Conservation (phyloP, 2,329 filamentous ascomycete species). For the Tolypocladium tundrense region DNA sequence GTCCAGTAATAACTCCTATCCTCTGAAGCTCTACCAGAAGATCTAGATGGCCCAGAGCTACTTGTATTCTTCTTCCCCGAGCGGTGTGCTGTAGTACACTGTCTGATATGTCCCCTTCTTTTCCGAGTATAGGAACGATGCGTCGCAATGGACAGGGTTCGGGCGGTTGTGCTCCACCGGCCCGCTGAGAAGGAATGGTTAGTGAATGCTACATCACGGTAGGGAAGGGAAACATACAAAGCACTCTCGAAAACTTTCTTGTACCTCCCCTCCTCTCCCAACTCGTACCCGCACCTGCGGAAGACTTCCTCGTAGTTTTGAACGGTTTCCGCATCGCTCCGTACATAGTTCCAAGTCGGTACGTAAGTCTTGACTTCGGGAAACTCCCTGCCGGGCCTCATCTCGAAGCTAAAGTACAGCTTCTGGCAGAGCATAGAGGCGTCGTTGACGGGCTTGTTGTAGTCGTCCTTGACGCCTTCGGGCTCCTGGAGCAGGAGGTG, state of each 20-base stretch:
- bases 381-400: constrained; percentile 3
- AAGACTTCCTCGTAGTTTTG: constrained; percentile 7
- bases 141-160: constrained; percentile 5
- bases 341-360: constrained; percentile 8
- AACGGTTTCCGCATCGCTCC: constrained; percentile 7
- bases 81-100: constrained; percentile 5
- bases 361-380: constrained; percentile 7
- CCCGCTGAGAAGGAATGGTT: not conserved
- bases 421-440: constrained; percentile 2
- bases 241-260: constrained; percentile 5
- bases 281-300: constrained; percentile 1
- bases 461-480: constrained; percentile 4
- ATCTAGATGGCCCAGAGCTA: not conserved
- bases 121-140: constrained; percentile 4
- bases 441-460: constrained; percentile 4
- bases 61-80: not conserved
- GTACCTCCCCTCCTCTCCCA: constrained; percentile 4
- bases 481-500: constrained; percentile 8
- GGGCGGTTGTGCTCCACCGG: not conserved
- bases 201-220: not conserved
- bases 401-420: constrained; percentile 7
- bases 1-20: no score
- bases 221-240: constrained; percentile 1
- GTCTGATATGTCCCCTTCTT: constrained; percentile 8
- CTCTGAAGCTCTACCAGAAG: not conserved